Percentiles rank a stretch among this genome's conserved stretches.
Evolutionary conservation across 805 yeast genomes (phyloP).

Genomic region (Candida hungchunana): DNA sequence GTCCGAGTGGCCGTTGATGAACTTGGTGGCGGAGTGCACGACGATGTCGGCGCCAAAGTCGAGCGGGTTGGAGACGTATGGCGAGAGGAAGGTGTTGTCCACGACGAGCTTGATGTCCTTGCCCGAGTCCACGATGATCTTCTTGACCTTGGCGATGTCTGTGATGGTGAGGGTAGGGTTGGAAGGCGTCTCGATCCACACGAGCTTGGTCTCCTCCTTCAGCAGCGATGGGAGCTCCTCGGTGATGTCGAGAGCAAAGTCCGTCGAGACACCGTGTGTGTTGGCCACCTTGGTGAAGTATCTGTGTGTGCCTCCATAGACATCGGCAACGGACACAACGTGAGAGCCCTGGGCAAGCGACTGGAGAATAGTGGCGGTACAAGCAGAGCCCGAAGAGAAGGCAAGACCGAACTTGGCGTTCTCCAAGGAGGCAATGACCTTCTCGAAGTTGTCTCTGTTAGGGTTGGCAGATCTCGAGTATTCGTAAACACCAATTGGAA

Average conservation of each 20-base stretch:
- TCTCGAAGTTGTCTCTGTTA: constrained; percentile 77
- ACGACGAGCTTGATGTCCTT: constrained; percentile 63
- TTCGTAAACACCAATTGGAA: constrained; percentile 75
- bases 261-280: constrained; percentile 68
- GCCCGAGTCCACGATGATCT: constrained; percentile 45
- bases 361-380: constrained; percentile 74
- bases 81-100: constrained; percentile 86
- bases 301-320: constrained; percentile 89
- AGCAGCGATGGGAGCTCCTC: constrained; percentile 53
- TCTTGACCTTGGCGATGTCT: constrained; percentile 61
- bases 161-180: constrained; percentile 83
- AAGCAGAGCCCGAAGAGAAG: constrained; percentile 81
- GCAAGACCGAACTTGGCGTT: constrained; percentile 73
- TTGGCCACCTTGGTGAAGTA: constrained; percentile 83
- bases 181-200: constrained; percentile 87
- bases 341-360: constrained; percentile 68
- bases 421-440: constrained; percentile 75
- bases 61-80: constrained; percentile 83
- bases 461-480: constrained; percentile 86
- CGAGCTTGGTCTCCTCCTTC: constrained; percentile 61
- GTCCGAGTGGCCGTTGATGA: constrained; percentile 89
- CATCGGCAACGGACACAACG: constrained; percentile 77
- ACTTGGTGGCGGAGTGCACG: constrained; percentile 85
- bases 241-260: constrained; percentile 63
- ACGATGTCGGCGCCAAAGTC: constrained; percentile 82